Conservation (phyloP, 164 flowering plant species). For the Berberis vulgaris region DNA sequence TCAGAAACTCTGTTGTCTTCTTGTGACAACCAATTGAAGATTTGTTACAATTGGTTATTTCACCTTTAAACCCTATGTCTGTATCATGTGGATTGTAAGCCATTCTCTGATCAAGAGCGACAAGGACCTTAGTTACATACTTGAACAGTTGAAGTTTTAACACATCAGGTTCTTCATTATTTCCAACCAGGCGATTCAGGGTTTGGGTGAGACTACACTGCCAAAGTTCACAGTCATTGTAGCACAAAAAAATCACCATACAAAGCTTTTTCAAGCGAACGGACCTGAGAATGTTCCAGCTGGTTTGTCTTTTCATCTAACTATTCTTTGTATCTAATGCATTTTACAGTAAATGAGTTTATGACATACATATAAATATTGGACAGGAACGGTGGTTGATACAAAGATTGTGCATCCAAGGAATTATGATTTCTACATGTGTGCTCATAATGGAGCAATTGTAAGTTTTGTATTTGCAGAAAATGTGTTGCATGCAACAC, state of each 20-base stretch:
- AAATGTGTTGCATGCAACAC: neutral
- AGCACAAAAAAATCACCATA: constrained; percentile 81
- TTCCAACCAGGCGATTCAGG: constrained; percentile 43
- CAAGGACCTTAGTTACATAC: too few species aligned
- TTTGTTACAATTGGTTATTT: too few species aligned
- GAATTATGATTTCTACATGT: constrained; percentile 83
- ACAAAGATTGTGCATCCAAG: constrained; percentile 66
- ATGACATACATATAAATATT: neutral
- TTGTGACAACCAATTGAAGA: too few species aligned
- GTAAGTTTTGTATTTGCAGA: constrained; percentile 29
- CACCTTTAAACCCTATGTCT: too few species aligned
- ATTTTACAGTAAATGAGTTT: neutral
- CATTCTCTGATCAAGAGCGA: too few species aligned
- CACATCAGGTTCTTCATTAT: neutral
- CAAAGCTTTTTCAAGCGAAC: constrained; percentile 57
- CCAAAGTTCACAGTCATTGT: constrained; percentile 82
- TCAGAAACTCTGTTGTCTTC: too few species aligned
- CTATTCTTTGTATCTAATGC: neutral
- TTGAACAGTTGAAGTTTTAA: too few species aligned
- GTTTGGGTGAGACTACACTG: constrained; percentile 45
- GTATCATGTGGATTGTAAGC: too few species aligned
- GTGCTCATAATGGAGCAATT: constrained; percentile 74
- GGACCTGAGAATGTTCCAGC: constrained; percentile 66
- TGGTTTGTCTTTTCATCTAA: constrained; percentile 33
- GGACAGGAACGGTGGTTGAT: constrained; percentile 81